A percentile compares a stretch with the other conserved stretches of the same genome.
Evolutionary conservation across 805 yeast species (phyloP).

Genomic region (Wickerhamiella bombiphila): DNA sequence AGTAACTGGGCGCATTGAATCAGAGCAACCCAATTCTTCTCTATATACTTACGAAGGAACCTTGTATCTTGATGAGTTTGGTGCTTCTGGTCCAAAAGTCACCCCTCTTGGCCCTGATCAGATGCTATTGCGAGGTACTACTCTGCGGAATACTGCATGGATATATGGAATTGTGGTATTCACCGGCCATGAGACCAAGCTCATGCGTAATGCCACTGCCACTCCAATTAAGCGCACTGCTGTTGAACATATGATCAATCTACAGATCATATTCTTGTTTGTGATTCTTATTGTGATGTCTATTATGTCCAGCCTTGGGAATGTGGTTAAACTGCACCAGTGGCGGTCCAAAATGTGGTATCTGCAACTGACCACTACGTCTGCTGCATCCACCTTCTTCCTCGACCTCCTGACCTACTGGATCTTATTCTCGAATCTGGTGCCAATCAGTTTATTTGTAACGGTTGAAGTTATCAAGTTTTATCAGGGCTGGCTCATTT

Average conservation of each 20-base stretch:
- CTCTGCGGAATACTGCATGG: constrained; percentile 88
- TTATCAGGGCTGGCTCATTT: constrained; percentile 86
- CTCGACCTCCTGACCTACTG: constrained; percentile 82
- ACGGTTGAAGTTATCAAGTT: constrained; percentile 92
- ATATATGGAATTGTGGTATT: constrained; percentile 84
- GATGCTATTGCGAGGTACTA: constrained; percentile 85
- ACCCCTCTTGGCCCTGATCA: constrained; percentile 83
- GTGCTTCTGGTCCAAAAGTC: constrained; percentile 10
- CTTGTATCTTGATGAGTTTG: constrained; percentile 30
- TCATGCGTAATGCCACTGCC: constrained; percentile 97
- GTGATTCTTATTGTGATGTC: constrained; percentile 62
- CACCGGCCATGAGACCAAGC: constrained; percentile 96
- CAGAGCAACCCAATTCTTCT: constrained; percentile 90
- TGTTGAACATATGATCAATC: constrained; percentile 85
- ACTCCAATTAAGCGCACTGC: constrained; percentile 96
- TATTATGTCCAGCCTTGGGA: constrained; percentile 73
- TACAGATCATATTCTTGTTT: constrained; percentile 81
- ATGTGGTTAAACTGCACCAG: constrained; percentile 55
- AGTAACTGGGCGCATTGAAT: constrained; percentile 45
- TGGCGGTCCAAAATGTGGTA: constrained; percentile 44
- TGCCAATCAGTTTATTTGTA: constrained; percentile 93
- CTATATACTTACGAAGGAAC: constrained; percentile 93
- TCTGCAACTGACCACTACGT: constrained; percentile 52
- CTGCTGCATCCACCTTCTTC: constrained; percentile 58
- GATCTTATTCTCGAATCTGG: constrained; percentile 90